Evolutionary conservation across 306 rosid species (phyloP).

Genomic region (Rosa lucieae): DNA sequence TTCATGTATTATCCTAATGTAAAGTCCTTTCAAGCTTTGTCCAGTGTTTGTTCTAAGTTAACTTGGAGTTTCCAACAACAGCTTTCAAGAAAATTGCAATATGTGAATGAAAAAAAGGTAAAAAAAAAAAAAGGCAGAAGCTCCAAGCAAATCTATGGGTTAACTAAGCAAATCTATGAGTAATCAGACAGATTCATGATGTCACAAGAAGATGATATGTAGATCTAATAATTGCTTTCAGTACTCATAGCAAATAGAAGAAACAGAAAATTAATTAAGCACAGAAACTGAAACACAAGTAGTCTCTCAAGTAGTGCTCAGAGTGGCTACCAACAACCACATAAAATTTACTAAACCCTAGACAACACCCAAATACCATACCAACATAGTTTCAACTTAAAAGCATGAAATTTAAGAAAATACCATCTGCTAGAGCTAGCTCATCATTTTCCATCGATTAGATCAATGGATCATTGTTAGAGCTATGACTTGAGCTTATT

Average conservation of each 20-base stretch:
- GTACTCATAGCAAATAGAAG: neutral
- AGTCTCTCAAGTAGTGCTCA: conserved; percentile 3
- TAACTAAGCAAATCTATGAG: neutral
- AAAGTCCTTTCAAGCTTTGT: conserved; percentile 31
- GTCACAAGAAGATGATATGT: neutral
- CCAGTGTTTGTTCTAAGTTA: conserved; percentile 3
- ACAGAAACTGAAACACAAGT: conserved; percentile 6
- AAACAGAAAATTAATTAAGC: neutral
- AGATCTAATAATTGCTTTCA: neutral
- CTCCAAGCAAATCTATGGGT: neutral
- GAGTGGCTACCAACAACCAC: conserved; percentile 17
- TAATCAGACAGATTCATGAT: neutral
- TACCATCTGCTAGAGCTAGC: conserved; percentile 1
- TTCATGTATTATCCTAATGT: conserved; percentile 22
- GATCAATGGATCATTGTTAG: neutral
- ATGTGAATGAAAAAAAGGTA: neutral
- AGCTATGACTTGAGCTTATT: conserved; percentile 13
- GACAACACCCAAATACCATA: conserved; percentile 14
- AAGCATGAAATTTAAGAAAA: neutral
- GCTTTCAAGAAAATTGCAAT: conserved; percentile 6
- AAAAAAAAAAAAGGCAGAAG: neutral
- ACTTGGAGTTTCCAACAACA: conserved; percentile 16
- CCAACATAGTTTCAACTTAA: neutral
- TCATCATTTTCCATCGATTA: neutral
- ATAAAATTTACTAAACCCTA: conserved; percentile 20